Conservation (phyloP, 2,329 filamentous ascomycete genomes). For the Beauveria asiatica region DNA sequence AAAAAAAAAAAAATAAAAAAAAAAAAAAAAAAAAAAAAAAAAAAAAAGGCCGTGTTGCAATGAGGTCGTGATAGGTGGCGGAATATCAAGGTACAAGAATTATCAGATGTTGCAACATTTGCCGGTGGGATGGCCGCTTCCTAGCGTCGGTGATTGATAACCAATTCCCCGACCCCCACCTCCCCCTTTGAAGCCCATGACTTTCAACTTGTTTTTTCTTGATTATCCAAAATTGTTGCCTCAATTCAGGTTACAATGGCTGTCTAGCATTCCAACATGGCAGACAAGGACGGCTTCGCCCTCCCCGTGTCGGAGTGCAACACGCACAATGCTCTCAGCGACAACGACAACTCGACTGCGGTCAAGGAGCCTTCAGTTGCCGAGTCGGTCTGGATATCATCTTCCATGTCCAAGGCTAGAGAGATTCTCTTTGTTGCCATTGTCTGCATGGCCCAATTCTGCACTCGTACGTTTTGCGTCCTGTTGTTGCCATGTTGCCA, state of each 20-base stretch:
- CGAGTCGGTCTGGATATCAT: slow-evolving; percentile 16
- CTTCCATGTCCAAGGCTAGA: slow-evolving; percentile 18
- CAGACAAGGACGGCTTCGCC: neutral
- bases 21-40: too few relatives aligned
- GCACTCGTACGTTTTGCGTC: slow-evolving; percentile 20
- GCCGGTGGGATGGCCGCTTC: neutral
- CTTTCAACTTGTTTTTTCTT: too few relatives aligned
- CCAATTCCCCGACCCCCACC: too few relatives aligned
- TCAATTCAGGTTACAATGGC: neutral
- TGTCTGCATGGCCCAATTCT: slow-evolving; percentile 38
- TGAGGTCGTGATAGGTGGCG: too few relatives aligned
- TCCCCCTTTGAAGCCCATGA: too few relatives aligned
- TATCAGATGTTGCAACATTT: neutral
- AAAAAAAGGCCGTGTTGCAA: too few relatives aligned
- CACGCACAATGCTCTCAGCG: neutral
- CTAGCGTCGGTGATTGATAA: slow-evolving; percentile 3
- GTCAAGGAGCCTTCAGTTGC: neutral
- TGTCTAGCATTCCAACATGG: neutral
- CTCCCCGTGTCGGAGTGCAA: neutral
- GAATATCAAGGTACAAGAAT: too few relatives aligned
- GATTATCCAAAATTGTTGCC: neutral
- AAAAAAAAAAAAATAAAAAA: too few relatives aligned
- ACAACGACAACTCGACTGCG: neutral
- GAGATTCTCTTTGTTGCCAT: slow-evolving; percentile 32
- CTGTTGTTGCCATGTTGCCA: too few relatives aligned